A percentile compares a stretch with the other conserved stretches of the same genome.
phyloP scores from a whole-genome alignment of 1,284 basidiomycete species.

The Cerioporus squamosus region DNA sequence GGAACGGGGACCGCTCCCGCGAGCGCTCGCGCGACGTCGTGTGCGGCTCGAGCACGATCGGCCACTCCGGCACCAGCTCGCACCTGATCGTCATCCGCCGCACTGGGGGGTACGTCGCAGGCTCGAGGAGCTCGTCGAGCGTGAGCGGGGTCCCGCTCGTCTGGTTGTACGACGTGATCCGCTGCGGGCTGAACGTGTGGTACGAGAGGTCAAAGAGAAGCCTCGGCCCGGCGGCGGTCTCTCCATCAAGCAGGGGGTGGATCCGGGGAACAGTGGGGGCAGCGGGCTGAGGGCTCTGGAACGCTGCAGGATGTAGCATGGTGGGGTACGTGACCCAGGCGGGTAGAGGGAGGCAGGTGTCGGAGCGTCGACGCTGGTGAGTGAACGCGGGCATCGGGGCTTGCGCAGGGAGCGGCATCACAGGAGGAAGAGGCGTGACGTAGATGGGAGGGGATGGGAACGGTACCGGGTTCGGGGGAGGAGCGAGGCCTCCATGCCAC shows the following conservation, averaged over 20 bases:
- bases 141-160: slow-evolving; percentile 38
- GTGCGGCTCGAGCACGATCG: slow-evolving; percentile 52
- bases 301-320: slow-evolving; percentile 28
- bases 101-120: slow-evolving; percentile 59
- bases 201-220: slow-evolving; percentile 61
- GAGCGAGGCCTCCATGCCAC: slow-evolving; percentile 32
- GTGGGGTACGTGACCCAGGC: slow-evolving; percentile 31
- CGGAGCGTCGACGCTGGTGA: slow-evolving; percentile 35
- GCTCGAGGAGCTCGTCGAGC: slow-evolving; percentile 49
- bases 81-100: slow-evolving; percentile 61
- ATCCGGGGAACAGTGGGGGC: slow-evolving; percentile 34
- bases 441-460: slow-evolving; percentile 35
- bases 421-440: slow-evolving; percentile 29
- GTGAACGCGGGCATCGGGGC: slow-evolving; percentile 16
- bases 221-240: slow-evolving; percentile 38
- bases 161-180: slow-evolving; percentile 42
- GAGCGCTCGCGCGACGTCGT: slow-evolving; percentile 29
- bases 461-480: slow-evolving; percentile 30
- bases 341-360: slow-evolving; percentile 30
- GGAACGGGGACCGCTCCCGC: slow-evolving; percentile 31
- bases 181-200: slow-evolving; percentile 49
- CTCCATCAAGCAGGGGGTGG: slow-evolving; percentile 63
- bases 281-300: slow-evolving; percentile 21
- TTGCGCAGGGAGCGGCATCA: slow-evolving; percentile 23
- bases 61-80: slow-evolving; percentile 63